Percentiles rank a stretch among this genome's conserved stretches.
phyloP scores from a whole-genome alignment of 495 filamentous ascomycete species.

The Penicillium paradoxum region DNA sequence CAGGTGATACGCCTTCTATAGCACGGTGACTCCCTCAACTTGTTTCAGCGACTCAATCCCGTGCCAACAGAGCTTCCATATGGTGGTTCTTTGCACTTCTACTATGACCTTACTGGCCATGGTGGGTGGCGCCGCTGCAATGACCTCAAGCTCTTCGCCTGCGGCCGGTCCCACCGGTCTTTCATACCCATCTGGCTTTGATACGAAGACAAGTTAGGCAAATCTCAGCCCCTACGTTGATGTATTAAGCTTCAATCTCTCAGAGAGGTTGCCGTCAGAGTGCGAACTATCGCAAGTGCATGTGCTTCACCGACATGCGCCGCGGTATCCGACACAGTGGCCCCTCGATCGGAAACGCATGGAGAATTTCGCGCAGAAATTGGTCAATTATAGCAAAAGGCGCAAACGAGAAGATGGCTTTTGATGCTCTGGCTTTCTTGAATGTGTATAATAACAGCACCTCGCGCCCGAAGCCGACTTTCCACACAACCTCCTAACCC shows the following conservation, averaged over 20 bases:
- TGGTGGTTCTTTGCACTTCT: background rate
- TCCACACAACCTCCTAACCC: constrained; percentile 47
- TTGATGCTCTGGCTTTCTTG: constrained; percentile 45
- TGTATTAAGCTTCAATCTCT: constrained; percentile 33
- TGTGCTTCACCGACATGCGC: constrained; percentile 48
- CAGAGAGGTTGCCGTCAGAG: constrained; percentile 45
- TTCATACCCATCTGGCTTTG: constrained; percentile 30
- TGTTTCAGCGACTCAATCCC: background rate
- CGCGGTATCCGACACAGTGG: constrained; percentile 42
- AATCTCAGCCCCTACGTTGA: constrained; percentile 46
- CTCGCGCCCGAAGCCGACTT: constrained; percentile 37
- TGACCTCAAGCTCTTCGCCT: constrained; percentile 4
- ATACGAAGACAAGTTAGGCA: constrained; percentile 38
- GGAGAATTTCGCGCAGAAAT: constrained; percentile 40
- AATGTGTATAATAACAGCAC: constrained; percentile 45
- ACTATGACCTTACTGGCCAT: background rate
- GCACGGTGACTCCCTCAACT: no score
- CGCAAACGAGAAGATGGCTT: constrained; percentile 28
- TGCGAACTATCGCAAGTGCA: constrained; percentile 52
- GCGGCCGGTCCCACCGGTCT: constrained; percentile 25
- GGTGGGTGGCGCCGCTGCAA: background rate
- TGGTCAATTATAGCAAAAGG: constrained; percentile 39
- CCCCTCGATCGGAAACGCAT: constrained; percentile 42
- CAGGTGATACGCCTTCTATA: no score
- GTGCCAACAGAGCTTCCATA: background rate